A percentile compares a stretch with the other conserved stretches of the same genome.
Conservation (phyloP, 2,329 filamentous ascomycete species). For the Penicillium brevicompactum region DNA sequence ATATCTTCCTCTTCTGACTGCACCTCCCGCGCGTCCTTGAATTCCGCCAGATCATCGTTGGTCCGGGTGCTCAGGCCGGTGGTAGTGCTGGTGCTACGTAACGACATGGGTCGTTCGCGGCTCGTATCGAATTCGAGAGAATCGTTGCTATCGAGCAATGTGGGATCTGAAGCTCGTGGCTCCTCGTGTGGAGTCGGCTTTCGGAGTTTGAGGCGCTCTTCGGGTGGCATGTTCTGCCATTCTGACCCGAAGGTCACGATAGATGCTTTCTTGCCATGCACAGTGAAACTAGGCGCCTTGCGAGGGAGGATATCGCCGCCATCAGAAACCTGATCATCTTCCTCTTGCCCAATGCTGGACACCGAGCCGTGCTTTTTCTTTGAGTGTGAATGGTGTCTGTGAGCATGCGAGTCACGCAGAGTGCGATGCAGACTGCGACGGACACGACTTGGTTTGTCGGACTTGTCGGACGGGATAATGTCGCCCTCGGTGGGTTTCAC, state of each 20-base stretch:
- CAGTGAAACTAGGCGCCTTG: constrained; percentile 84
- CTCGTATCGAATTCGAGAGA: constrained; percentile 31
- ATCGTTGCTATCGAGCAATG: constrained; percentile 28
- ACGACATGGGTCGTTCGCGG: constrained; percentile 60
- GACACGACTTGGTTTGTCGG: constrained; percentile 64
- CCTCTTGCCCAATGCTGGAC: constrained; percentile 58
- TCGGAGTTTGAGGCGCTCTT: constrained; percentile 69
- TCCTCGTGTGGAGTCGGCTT: constrained; percentile 50
- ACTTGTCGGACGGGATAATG: constrained; percentile 33
- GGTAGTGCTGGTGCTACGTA: constrained; percentile 66
- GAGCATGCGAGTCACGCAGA: constrained; percentile 72
- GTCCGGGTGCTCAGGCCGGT: constrained; percentile 59
- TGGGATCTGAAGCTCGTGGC: constrained; percentile 36
- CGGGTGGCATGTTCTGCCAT: constrained; percentile 74
- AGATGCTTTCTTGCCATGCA: constrained; percentile 97
- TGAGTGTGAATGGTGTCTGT: constrained; percentile 66
- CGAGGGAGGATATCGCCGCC: constrained; percentile 72
- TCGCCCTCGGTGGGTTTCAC: constrained; percentile 44
- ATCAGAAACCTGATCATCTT: constrained; percentile 48
- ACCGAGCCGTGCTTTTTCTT: constrained; percentile 75
- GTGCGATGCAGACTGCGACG: constrained; percentile 88
- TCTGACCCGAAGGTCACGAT: constrained; percentile 97
- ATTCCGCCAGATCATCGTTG: constrained; percentile 26
- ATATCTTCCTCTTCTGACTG: constrained; percentile 16
- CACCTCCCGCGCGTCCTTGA: constrained; percentile 25